Base-by-base conservation (phyloP, 179 eudicot species). In the Gypsophila paniculata region DNA sequence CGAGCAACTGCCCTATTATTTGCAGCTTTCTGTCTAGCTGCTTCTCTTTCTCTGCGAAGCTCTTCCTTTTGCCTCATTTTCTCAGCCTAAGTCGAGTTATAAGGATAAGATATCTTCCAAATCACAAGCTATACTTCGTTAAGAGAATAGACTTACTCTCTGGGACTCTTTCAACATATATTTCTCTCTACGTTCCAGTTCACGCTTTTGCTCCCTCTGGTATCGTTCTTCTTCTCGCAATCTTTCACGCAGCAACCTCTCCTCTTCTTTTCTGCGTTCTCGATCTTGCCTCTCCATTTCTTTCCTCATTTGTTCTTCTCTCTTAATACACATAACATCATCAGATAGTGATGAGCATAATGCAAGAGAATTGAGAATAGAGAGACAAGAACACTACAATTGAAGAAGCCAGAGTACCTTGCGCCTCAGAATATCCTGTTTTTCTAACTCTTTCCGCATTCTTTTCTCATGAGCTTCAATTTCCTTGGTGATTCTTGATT, bases 251-350 rank as follows among this genome's bases (percentile, higher is more conserved):
- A 87, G 60, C 76, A 91, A 70, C 74, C 96, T 86, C 74, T 93
- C 98, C 75, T 93, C 96, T 79, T 93, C 98, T 79, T 85, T 91
- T 64, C 87, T 84, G 58, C 97, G 82, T 71, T 93, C 98, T 23
- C 96, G 90, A 11, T 93, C 98, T 72, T 81, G 96, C 78, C 90
- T 89, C 82, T 93, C 98, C 93, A 91, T 86, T 77, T 93, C 98
- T 79, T 88, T 93, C 81, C 74, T 86, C 86, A 89, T 86, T 83
- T 91, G 91, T 65, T 90, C 97, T 78, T 93, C 98, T 81, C 93
- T 89, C 97, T 93, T 60, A 6, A 78, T 70, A 76, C 61, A 70
- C 74, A 69, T 64, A 61, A 78, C 7, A 60, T 22, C 74, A 54
- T 34, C 29, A 29, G 81, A 79, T 38, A 81, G 64, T 68, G 23